Conservation (phyloP, 176 grass and related monocot species). For the Aechmea fasciata region DNA sequence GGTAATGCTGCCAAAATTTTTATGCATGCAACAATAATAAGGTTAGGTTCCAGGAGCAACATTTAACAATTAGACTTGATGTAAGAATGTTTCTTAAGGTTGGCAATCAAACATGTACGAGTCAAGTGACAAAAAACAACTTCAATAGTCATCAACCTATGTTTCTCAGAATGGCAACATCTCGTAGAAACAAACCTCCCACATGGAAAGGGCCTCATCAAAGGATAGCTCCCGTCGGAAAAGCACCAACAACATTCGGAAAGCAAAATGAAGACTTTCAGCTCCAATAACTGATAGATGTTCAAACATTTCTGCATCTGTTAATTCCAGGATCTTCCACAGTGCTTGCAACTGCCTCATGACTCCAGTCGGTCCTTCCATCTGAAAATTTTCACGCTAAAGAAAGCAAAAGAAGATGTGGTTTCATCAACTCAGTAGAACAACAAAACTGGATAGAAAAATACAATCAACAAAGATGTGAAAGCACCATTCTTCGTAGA, state of each 20-base stretch:
- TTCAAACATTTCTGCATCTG: slow-evolving; percentile 76
- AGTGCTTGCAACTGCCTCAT: slow-evolving; percentile 90
- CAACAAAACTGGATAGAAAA: slow-evolving; percentile 13
- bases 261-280: slow-evolving; percentile 98
- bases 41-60: too few relatives aligned
- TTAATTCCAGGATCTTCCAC: slow-evolving; percentile 88
- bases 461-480: slow-evolving; percentile 16
- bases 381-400: slow-evolving; percentile 98
- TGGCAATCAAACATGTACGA: not conserved
- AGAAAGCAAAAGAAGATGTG: slow-evolving; percentile 17
- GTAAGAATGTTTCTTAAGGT: not conserved
- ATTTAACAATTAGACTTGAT: too few relatives aligned
- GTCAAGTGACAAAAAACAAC: not conserved
- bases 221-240: slow-evolving; percentile 93
- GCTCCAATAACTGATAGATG: slow-evolving; percentile 87
- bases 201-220: slow-evolving; percentile 83
- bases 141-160: not conserved
- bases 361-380: slow-evolving; percentile 94
- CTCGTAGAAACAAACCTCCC: slow-evolving; percentile 65
- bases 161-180: slow-evolving; percentile 6
- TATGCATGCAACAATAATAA: too few relatives aligned
- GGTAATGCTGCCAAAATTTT: too few relatives aligned
- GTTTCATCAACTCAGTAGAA: slow-evolving; percentile 15
- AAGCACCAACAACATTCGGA: slow-evolving; percentile 96
- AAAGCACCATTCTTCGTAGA: slow-evolving; percentile 77